phyloP scores from a whole-genome alignment of 208 protist genomes.

The Herpetomonas samuelpessoai region DNA sequence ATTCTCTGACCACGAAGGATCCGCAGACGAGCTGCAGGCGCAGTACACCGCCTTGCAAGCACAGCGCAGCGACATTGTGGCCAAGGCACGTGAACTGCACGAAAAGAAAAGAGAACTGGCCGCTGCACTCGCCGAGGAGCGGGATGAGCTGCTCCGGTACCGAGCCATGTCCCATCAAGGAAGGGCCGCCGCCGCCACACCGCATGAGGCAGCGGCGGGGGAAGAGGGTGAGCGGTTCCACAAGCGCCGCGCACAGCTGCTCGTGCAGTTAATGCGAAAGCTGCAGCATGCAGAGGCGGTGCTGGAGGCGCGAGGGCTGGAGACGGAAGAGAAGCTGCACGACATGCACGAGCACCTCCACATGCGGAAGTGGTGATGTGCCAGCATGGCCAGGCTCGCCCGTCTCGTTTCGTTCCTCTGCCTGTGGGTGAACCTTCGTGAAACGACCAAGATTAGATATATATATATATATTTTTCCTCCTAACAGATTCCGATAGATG shows the following conservation, averaged over 20 bases:
- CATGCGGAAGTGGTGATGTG: too few species aligned
- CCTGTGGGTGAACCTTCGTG: too few species aligned
- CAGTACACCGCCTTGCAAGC: background rate
- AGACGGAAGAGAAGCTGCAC: constrained; percentile 15
- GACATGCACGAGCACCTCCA: too few species aligned
- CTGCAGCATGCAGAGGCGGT: constrained; percentile 26
- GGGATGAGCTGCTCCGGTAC: constrained; percentile 23
- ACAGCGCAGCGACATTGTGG: background rate
- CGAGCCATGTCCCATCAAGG: constrained; percentile 16
- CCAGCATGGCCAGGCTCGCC: too few species aligned
- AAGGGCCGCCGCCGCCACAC: background rate
- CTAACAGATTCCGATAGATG: too few species aligned
- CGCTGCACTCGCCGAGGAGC: constrained; percentile 22
- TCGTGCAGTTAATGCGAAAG: constrained; percentile 20
- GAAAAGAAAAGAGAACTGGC: constrained; percentile 14
- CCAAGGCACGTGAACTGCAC: background rate
- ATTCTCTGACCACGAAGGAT: too few species aligned
- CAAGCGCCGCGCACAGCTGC: constrained; percentile 7
- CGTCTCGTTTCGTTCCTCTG: too few species aligned
- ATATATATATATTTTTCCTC: too few species aligned
- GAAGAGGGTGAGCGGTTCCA: background rate
- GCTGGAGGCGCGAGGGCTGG: constrained; percentile 15
- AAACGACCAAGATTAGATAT: too few species aligned
- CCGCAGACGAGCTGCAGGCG: background rate
- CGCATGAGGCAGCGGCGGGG: background rate